Evolutionary conservation across 306 rosid genomes (phyloP), one percentile per base, ranked within the genome.

Genomic region (Casuarina cunninghamiana): DNA sequence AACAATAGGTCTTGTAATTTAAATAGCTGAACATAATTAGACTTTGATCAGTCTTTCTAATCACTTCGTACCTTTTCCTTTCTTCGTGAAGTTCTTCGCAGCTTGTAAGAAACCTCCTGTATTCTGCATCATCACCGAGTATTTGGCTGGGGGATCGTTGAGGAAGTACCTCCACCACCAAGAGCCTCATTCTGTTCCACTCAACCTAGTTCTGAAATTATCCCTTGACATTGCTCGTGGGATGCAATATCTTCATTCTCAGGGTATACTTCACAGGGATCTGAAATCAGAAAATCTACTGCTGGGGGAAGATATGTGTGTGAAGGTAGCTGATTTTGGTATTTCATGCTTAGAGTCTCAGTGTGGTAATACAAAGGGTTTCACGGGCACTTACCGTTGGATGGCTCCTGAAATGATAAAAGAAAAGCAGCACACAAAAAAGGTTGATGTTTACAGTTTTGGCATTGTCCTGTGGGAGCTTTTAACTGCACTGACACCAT

Each of bases 41-140:
- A 65, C 67, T 19, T 16, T 80, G 39, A 73, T 17, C 49, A 58
- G 54, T 66, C 43, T 54, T 70, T 55, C 43, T 60, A 44, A 73
- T 48, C 62, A 53, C 54, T 79, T 60, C 42, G 50, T 75, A 78
- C 53, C 48, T 80, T 65, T 50, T 62, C 63, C 84, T 50, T 75
- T 76, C 72, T 50, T 82, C 76, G 4, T 89, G 88, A 86, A 95
- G 99, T 85, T 95, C 69, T 80, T 93, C 80, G 99, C 93, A 50
- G 97, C 99, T 78, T 95, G 99, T 88, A 95, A 95, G 91, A 95
- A 95, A 75, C 86, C 97, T 57, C 99, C 99, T 0, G 97, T 95
- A 19, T 95, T 95, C 80, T 95, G 99, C 72, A 93, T 95, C 70
- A 95, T 95, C 73, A 95, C 96, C 0, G 97, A 95, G 83, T 95